A percentile compares a stretch with the other conserved stretches of the same genome.
Conservation (phyloP, 2,329 filamentous ascomycete species). For the Cercospora sesami region DNA sequence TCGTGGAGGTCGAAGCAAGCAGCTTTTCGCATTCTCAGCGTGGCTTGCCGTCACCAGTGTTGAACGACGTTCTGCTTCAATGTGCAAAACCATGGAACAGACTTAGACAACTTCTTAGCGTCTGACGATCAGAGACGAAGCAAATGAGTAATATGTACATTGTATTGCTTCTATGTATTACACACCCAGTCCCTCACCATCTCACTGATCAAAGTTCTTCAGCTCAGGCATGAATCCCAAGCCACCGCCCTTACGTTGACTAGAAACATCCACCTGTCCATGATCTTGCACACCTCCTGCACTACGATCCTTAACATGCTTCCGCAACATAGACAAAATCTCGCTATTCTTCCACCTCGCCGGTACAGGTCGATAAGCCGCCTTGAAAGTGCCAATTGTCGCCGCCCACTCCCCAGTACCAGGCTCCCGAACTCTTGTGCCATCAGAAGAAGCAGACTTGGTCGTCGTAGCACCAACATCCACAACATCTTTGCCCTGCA, state of each 20-base stretch:
- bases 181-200: background rate
- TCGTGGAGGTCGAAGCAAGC: background rate
- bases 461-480: constrained; percentile 1
- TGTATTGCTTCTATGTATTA: background rate
- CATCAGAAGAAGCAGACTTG: constrained; percentile 31
- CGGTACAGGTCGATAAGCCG: constrained; percentile 88
- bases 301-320: constrained; percentile 74
- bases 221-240: constrained; percentile 55
- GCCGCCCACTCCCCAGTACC: constrained; percentile 87
- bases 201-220: constrained; percentile 47
- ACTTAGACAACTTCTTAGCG: too few species aligned
- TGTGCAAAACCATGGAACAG: too few species aligned
- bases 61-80: background rate
- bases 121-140: background rate
- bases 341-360: constrained; percentile 80
- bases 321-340: constrained; percentile 71
- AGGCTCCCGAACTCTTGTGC: constrained; percentile 51
- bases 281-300: constrained; percentile 54
- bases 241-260: constrained; percentile 43
- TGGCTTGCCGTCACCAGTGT: background rate
- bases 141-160: background rate
- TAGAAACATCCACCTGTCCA: constrained; percentile 22
- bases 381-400: constrained; percentile 91
- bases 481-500: constrained; percentile 44
- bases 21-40: background rate